These are phyloP conservation scores for Botrytis deweyae DNA, from an alignment of 2,329 filamentous ascomycete genomes.

Conservation along the genomic window DNA sequence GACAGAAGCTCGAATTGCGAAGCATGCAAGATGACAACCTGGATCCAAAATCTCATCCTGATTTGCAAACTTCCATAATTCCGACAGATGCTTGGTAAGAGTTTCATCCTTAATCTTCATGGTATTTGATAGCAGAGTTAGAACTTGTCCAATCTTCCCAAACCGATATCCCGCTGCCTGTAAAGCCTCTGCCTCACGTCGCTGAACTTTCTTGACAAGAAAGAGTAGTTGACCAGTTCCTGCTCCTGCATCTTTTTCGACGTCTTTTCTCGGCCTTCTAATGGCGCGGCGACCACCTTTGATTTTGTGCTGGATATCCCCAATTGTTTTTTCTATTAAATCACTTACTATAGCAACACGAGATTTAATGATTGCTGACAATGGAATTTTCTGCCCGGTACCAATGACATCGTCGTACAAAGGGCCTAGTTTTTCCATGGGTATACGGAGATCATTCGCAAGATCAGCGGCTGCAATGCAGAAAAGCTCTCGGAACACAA, in stretches of 20 bases:
- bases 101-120: slow-evolving; percentile 69
- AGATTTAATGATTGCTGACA: slow-evolving; percentile 19
- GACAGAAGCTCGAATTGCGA: slow-evolving; percentile 53
- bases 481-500: slow-evolving; percentile 79
- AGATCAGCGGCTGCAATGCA: slow-evolving; percentile 76
- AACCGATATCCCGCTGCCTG: slow-evolving; percentile 77
- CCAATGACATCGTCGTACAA: slow-evolving; percentile 75
- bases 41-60: slow-evolving; percentile 48
- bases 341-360: slow-evolving; percentile 6
- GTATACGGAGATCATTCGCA: slow-evolving; percentile 63
- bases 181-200: slow-evolving; percentile 61
- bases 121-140: slow-evolving; percentile 64
- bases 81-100: slow-evolving; percentile 60
- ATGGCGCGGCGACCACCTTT: slow-evolving; percentile 14
- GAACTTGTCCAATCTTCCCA: slow-evolving; percentile 66
- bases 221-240: slow-evolving; percentile 65
- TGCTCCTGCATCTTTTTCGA: slow-evolving; percentile 17
- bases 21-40: slow-evolving; percentile 58
- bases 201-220: slow-evolving; percentile 64
- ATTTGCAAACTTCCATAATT: slow-evolving; percentile 61
- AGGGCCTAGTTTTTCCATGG: slow-evolving; percentile 62
- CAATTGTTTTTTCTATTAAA: background rate
- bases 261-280: slow-evolving; percentile 14
- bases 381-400: slow-evolving; percentile 50
- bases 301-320: slow-evolving; percentile 17